Conservation (phyloP, 2,329 filamentous ascomycete species). For the Chalaropsis thielavioides region DNA sequence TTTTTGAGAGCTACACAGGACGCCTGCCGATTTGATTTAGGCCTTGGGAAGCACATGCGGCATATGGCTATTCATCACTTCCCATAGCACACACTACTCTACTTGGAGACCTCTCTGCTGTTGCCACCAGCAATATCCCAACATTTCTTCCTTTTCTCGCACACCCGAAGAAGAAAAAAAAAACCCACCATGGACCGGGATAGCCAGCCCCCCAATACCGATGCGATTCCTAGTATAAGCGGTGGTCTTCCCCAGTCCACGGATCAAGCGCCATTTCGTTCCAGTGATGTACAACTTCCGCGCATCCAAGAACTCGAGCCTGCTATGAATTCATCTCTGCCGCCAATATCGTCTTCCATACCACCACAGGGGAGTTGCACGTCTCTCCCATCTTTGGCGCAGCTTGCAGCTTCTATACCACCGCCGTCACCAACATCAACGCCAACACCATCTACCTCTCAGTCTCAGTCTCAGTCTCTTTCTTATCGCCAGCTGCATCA, state of each 20-base stretch:
- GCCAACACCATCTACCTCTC: slow-evolving; percentile 7
- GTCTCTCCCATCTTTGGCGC: slow-evolving; percentile 9
- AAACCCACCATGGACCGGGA: not conserved
- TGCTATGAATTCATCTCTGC: not conserved
- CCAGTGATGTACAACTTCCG: slow-evolving; percentile 9
- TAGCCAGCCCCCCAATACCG: not conserved
- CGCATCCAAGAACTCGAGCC: slow-evolving; percentile 13
- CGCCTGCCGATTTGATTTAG: not conserved
- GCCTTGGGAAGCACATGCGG: not conserved
- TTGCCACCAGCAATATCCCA: not conserved
- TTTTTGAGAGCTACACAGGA: not conserved
- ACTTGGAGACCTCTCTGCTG: not conserved
- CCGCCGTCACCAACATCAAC: not conserved
- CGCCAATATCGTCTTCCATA: slow-evolving; percentile 3
- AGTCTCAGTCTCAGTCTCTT: slow-evolving; percentile 3
- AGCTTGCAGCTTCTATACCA: slow-evolving; percentile 3
- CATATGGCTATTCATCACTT: not conserved
- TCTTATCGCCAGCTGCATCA: slow-evolving; percentile 5
- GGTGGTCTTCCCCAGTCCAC: slow-evolving; percentile 2
- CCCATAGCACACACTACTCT: not conserved
- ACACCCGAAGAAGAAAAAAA: not conserved
- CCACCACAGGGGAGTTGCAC: slow-evolving; percentile 2
- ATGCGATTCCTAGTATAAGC: not conserved
- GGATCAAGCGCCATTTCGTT: not conserved
- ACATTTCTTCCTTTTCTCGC: not conserved